phyloP scores from a whole-genome alignment of 257 asterid genomes.

The Ehretia macrophylla region DNA sequence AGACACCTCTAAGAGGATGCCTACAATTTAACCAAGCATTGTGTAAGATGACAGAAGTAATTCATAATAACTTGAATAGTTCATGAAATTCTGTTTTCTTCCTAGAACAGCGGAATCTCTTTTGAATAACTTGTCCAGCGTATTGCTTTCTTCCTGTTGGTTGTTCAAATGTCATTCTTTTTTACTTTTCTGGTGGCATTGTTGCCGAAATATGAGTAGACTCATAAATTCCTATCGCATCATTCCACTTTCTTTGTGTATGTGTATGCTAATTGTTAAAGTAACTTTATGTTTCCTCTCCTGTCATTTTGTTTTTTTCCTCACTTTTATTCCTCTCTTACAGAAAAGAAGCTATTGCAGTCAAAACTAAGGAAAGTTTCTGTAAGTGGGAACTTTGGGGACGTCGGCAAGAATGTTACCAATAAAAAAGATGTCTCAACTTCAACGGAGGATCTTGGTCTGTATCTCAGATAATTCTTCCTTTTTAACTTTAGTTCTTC shows the following conservation, averaged over 20 bases:
- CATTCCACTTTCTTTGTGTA: background rate
- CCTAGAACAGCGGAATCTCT: too few relatives aligned
- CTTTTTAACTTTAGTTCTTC: background rate
- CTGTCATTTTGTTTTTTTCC: constrained; percentile 17
- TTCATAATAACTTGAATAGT: too few relatives aligned
- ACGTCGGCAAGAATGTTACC: constrained; percentile 39
- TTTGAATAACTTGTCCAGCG: too few relatives aligned
- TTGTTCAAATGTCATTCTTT: too few relatives aligned
- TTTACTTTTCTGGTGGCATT: too few relatives aligned
- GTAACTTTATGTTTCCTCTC: background rate
- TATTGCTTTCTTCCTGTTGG: too few relatives aligned
- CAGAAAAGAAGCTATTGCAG: constrained; percentile 90
- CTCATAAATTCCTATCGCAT: too few relatives aligned
- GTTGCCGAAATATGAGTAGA: too few relatives aligned
- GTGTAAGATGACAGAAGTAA: too few relatives aligned
- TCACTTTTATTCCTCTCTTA: background rate
- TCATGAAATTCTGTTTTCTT: too few relatives aligned
- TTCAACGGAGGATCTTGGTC: constrained; percentile 93
- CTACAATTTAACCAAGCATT: too few relatives aligned
- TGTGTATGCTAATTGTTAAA: background rate
- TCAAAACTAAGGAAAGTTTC: constrained; percentile 76
- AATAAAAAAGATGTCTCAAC: constrained; percentile 66
- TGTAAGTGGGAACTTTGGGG: constrained; percentile 50
- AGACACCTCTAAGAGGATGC: too few relatives aligned
- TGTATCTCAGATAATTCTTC: constrained; percentile 8